Base-by-base conservation (phyloP, 768 basidiomycete genomes). In the Collybia sordida region DNA sequence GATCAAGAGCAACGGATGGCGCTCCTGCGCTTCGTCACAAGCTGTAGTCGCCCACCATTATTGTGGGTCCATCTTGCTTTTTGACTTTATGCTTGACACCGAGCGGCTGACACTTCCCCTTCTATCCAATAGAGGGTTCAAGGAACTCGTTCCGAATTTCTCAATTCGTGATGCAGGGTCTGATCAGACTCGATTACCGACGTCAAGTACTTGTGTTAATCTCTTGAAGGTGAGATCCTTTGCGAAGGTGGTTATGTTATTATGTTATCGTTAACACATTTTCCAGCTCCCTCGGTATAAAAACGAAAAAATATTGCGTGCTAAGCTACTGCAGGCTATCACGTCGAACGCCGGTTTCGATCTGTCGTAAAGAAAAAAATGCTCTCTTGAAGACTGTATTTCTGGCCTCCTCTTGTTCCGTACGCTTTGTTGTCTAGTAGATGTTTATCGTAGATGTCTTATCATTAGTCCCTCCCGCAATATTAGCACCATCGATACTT, bases 331-430 rank as follows among this genome's bases (percentile, higher is more conserved):
- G 4, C 88, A 93, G 59, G 91, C 93, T 1, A 91, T 98, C 61
- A 87, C 78, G 38, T 83, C 92, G 0, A 87, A 86, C 36, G 91
- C 93, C 3, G 95, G 95, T 1, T 98, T 98, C 54, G 95, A 98
- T 70, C 73, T 98, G 43, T 97, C 94, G 8, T 97, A 64, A 53
- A 14, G 23, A 25, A 27, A 4, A 22, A 3, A 12, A 23, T 43
- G 17, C 9, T 18, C 15, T 9, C 4, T 40, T 17, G 11, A 40
- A 40, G 9, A 7, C 17, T 40, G 9, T 40, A 9, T 18, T 9
- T 18, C 18, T 22, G 9, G 22, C 22, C 38, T 22, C 38, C 9
- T 22, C 12, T 18, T 40, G 38, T 40, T 18, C 17, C 5, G 38
- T 18, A 40, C 22, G 38, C 22, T 7, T 40, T 22, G 38, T 18